Evolutionary conservation across 768 basidiomycete genomes (phyloP), one percentile per base, ranked within the genome.

Genomic region (Termitomyces sp.): DNA sequence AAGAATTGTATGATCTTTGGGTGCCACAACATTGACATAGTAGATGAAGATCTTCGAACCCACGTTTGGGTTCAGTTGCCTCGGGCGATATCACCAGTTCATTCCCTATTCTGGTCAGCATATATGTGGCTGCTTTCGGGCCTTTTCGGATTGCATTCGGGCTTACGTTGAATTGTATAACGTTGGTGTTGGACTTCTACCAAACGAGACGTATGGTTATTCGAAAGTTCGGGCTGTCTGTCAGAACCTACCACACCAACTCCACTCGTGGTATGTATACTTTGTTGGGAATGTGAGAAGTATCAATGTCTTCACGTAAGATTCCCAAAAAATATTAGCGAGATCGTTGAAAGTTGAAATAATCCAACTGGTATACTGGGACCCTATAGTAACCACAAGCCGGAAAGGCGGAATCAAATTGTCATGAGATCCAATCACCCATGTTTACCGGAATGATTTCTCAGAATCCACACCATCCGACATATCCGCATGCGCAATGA

Each of bases 1-100:
- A 78, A 71, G 86, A 90, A 62, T 75, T 93, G 21, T 91, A 92
- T 63, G 82, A 85, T 44, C 75, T 92, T 10, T 92, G 91, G 90
- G 86, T 77, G 29, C 85, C 87, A 4, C 78, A 72, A 59, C 64
- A 68, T 58, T 76, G 63, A 65, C 27, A 23, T 27, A 38, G 21
- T 21, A 23, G 42, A 32, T 46, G 31, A n/a, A 7, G 19, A 34
- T 25, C 11, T 31, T 54, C 27, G 40, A 7, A 32, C 31, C 17
- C 7, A 11, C 38, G 48, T 25, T 25, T 31, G 25, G 21, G 32
- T 35, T 21, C 31, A 54, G 21, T 23, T 3, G 5, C 12, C 29
- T 32, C n/a, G 7, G 25, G 19, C 17, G 25, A 53, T 7, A 17
- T 31, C 16, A 3, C n/a, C 35, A 0, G 11, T 51, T 4, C 27